Conservation (phyloP, 768 basidiomycete species). For the Boletus rubropictus region DNA sequence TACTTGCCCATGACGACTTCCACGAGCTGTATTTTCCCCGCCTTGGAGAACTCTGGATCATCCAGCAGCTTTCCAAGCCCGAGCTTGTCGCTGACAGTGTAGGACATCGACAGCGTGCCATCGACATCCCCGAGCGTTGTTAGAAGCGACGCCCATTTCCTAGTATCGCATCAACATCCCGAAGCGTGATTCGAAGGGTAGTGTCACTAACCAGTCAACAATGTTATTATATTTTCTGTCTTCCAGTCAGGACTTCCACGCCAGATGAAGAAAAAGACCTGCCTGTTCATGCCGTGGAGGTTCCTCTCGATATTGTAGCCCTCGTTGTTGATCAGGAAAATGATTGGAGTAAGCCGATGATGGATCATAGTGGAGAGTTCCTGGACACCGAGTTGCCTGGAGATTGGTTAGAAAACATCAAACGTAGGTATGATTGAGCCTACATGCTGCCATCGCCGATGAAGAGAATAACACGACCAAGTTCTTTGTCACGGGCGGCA, state of each 20-base stretch:
- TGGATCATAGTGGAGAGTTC: conserved; percentile 82
- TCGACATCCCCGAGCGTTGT: conserved; percentile 49
- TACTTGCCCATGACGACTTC: conserved; percentile 71
- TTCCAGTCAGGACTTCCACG: neutral
- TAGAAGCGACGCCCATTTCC: conserved; percentile 66
- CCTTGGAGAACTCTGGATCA: conserved; percentile 52
- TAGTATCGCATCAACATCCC: conserved; percentile 10
- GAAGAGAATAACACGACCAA: conserved; percentile 74
- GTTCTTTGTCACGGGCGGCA: conserved; percentile 59
- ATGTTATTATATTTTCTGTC: conserved; percentile 83
- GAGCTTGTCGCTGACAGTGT: conserved; percentile 58
- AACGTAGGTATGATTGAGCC: conserved; percentile 22
- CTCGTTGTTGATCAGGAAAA: conserved; percentile 76
- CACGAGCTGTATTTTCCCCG: conserved; percentile 69
- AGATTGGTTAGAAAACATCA: conserved; percentile 5
- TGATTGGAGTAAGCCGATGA: conserved; percentile 67
- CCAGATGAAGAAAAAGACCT: neutral
- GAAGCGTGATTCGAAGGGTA: neutral
- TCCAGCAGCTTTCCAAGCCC: conserved; percentile 68
- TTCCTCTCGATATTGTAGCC: conserved; percentile 87
- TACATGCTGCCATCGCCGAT: conserved; percentile 80
- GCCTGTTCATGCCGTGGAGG: conserved; percentile 61
- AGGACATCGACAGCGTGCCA: conserved; percentile 49
- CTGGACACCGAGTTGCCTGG: conserved; percentile 72
- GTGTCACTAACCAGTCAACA: conserved; percentile 50